Base-by-base conservation (phyloP, 2,329 filamentous ascomycete species). In the Trichoderma atroviride region DNA sequence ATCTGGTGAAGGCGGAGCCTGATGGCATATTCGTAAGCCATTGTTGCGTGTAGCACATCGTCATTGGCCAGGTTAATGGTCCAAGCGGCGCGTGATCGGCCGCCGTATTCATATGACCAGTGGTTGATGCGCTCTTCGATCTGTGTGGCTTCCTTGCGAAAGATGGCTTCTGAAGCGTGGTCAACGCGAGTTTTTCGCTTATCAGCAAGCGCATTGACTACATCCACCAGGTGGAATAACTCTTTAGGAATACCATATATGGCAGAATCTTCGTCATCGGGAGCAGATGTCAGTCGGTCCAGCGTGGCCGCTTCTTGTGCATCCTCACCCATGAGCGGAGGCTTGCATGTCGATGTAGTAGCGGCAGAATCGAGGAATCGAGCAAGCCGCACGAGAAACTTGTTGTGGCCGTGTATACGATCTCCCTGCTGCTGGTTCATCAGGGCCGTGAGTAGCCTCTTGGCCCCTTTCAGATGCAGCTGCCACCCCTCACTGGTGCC, bases 1-100 rank as follows among this genome's bases (percentile, higher is more conserved):
- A 83, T 78, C 70, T 83, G 80, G 71, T 83, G 80, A 22, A 83
- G 75, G 10, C 81, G 77, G 22, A 83, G 74, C 10, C 79, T 76
- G n/a, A 82, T 76, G 10, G 81, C 81, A 71, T 78, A 78, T 68
- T 83, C 80, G 69, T 81, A 82, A 6, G 81, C 80, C 19, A 73
- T 74, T 2, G 80, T 80, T 22, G 80, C 80, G 58, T 77, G 71
- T 11, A 80, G 68, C 0, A 78, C 76, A 50, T 81, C 77, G 9
- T 76, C 74, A 22, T 72, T 73, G 31, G 61, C 50, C 4, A 76
- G 70, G 1, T 70, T 68, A 10, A 74, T 64, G 3, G 73, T 70
- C 40, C 73, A 72, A 16, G 73, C 73, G n/a, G 75, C 74, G n/a
- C 72, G 71, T n/a, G 74, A 71, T 55, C 74, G 58, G 60, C 74